Conservation (phyloP, 2,329 filamentous ascomycete species). For the Corniculantispora saksenae region DNA sequence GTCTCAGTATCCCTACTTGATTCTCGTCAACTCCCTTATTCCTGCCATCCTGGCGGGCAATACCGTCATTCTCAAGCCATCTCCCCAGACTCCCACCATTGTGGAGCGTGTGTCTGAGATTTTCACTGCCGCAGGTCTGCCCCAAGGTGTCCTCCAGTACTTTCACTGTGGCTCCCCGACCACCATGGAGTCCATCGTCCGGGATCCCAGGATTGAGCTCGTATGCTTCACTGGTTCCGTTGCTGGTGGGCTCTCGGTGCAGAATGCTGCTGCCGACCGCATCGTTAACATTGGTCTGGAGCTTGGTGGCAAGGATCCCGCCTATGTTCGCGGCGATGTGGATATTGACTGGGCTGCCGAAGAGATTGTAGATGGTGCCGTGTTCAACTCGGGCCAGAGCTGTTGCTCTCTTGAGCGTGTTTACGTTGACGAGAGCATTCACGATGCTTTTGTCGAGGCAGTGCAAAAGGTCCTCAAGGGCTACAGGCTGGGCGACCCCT, state of each 20-base stretch:
- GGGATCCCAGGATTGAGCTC: constrained; percentile 73
- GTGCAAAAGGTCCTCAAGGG: constrained; percentile 76
- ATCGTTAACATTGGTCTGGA: constrained; percentile 86
- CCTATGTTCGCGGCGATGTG: constrained; percentile 83
- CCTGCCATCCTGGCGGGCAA: constrained; percentile 91
- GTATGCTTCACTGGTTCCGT: constrained; percentile 96
- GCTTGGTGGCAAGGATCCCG: constrained; percentile 92
- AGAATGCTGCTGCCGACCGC: constrained; percentile 79
- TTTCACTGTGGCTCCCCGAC: constrained; percentile 83
- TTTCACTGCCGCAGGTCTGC: constrained; percentile 79
- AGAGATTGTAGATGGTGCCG: constrained; percentile 91
- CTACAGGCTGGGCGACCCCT: constrained; percentile 88
- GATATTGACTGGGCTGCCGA: constrained; percentile 89
- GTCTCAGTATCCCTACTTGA: constrained; percentile 85
- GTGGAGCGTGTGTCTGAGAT: constrained; percentile 79
- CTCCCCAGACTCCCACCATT: constrained; percentile 90
- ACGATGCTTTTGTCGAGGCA: constrained; percentile 79
- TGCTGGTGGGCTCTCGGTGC: constrained; percentile 80
- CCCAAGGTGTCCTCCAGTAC: constrained; percentile 82
- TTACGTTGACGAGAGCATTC: constrained; percentile 82
- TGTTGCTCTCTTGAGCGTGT: constrained; percentile 92
- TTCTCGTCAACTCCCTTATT: constrained; percentile 87
- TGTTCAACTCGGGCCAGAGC: constrained; percentile 98
- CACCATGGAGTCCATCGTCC: constrained; percentile 76
- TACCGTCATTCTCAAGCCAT: constrained; percentile 90